Conservation (phyloP, 441 rosid species). For the Croton laevigatus region DNA sequence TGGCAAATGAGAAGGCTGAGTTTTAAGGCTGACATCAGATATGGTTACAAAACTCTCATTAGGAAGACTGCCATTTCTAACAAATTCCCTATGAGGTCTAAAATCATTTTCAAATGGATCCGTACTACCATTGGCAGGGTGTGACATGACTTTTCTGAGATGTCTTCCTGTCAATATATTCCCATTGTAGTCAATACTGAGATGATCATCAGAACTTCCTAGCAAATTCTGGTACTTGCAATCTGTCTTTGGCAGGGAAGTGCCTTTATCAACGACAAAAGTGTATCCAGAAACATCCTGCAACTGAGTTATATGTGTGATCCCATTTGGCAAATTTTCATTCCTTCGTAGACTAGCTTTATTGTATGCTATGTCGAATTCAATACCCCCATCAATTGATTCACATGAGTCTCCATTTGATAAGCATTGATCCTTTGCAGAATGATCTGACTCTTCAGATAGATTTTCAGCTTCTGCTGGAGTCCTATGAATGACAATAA, state of each 20-base stretch:
- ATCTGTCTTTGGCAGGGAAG: slow-evolving; percentile 31
- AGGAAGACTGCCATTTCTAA: slow-evolving; percentile 41
- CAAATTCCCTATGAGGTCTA: slow-evolving; percentile 30
- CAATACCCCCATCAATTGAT: slow-evolving; percentile 50
- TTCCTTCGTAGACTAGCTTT: slow-evolving; percentile 43
- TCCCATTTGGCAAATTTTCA: slow-evolving; percentile 38
- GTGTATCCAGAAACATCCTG: slow-evolving; percentile 52
- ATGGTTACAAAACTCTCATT: slow-evolving; percentile 59
- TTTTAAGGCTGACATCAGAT: slow-evolving; percentile 77
- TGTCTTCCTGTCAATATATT: slow-evolving; percentile 34
- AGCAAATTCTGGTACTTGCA: slow-evolving; percentile 24
- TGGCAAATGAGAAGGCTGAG: slow-evolving; percentile 72
- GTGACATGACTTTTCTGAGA: slow-evolving; percentile 52
- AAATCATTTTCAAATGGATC: slow-evolving; percentile 31
- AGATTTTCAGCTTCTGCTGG: slow-evolving; percentile 60
- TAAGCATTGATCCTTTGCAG: slow-evolving; percentile 43
- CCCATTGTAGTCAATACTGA: slow-evolving; percentile 30
- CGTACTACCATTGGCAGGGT: slow-evolving; percentile 30
- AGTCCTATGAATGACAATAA: slow-evolving; percentile 46
- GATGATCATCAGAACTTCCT: slow-evolving; percentile 32
- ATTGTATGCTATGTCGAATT: slow-evolving; percentile 67
- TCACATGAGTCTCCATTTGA: slow-evolving; percentile 62
- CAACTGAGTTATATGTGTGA: slow-evolving; percentile 43
- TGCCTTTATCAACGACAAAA: slow-evolving; percentile 50
- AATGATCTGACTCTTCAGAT: slow-evolving; percentile 60